Conservation (phyloP, 2,329 filamentous ascomycete genomes). For the Cordyceps fumosorosea region DNA sequence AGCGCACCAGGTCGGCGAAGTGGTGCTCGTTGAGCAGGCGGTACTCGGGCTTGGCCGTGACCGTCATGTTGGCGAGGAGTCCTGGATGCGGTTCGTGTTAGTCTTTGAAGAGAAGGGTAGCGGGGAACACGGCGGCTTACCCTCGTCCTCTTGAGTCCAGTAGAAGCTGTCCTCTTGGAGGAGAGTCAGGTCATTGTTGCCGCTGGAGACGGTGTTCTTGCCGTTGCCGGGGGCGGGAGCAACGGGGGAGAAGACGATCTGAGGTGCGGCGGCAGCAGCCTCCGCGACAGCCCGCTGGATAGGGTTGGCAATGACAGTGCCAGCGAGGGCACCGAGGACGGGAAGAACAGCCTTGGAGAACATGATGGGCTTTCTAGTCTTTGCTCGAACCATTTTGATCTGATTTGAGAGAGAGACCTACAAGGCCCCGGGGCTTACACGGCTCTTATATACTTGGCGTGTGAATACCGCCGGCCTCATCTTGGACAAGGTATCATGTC, state of each 20-base stretch:
- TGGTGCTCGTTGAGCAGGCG: slow-evolving; percentile 12
- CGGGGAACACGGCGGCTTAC: neutral
- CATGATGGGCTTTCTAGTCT: slow-evolving; percentile 1
- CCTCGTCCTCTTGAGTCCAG: slow-evolving; percentile 5
- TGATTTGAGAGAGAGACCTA: neutral
- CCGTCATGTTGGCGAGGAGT: slow-evolving; percentile 13
- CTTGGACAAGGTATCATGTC: neutral
- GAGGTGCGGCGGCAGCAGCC: slow-evolving; percentile 4
- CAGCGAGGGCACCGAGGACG: slow-evolving; percentile 5
- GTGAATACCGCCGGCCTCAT: neutral
- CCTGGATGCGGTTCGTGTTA: neutral
- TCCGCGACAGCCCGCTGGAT: slow-evolving; percentile 10
- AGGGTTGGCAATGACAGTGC: slow-evolving; percentile 7
- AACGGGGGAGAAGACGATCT: slow-evolving; percentile 8
- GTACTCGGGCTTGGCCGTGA: slow-evolving; percentile 10
- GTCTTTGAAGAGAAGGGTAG: neutral
- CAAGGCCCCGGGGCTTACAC: neutral
- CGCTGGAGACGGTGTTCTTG: neutral
- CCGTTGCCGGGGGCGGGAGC: neutral
- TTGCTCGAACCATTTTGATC: slow-evolving; percentile 1
- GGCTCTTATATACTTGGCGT: neutral
- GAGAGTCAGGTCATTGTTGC: neutral
- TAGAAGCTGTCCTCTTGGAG: slow-evolving; percentile 11
- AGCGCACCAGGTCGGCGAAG: slow-evolving; percentile 7
- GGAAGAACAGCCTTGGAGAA: slow-evolving; percentile 8